Evolutionary conservation across 2,329 filamentous ascomycete species (phyloP).

Genomic region (Colletotrichum truncatum): DNA sequence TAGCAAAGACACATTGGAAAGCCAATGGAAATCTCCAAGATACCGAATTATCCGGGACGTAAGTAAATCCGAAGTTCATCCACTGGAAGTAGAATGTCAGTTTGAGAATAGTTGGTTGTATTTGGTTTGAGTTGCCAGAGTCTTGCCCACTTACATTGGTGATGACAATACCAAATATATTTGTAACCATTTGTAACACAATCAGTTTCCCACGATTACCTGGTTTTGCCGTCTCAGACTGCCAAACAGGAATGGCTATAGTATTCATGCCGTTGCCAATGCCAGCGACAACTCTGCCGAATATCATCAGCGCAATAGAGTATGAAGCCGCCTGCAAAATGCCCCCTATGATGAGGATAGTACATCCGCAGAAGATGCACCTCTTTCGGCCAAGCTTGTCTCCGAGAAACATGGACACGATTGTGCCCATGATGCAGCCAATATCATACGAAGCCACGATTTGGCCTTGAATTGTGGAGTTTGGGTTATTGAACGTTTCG

Average conservation of each 20-base stretch:
- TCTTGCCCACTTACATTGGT: no score
- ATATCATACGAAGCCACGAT: constrained; percentile 55
- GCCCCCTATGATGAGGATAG: constrained; percentile 37
- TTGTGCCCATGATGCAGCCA: constrained; percentile 47
- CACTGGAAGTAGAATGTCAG: no score
- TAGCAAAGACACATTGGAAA: constrained; percentile 50
- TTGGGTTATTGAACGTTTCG: constrained; percentile 44
- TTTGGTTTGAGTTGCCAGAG: no score
- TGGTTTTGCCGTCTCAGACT: constrained; percentile 50
- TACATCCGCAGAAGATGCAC: constrained; percentile 38
- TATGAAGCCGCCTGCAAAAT: constrained; percentile 39
- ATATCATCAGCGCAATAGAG: constrained; percentile 37
- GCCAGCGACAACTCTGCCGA: constrained; percentile 23
- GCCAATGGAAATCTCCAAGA: constrained; percentile 53
- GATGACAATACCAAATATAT: constrained; percentile 39
- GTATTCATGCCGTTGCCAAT: constrained; percentile 45
- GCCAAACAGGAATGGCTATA: constrained; percentile 52
- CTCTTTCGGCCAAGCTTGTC: constrained; percentile 38
- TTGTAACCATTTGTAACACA: constrained; percentile 42
- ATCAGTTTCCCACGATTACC: constrained; percentile 44
- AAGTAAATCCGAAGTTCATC: constrained; percentile 48
- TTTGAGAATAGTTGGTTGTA: no score
- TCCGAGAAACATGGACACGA: constrained; percentile 32
- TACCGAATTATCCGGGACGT: constrained; percentile 41
- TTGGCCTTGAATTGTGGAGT: constrained; percentile 51